phyloP scores from a whole-genome alignment of 2,329 filamentous ascomycete species.

The Cordyceps cicadae region DNA sequence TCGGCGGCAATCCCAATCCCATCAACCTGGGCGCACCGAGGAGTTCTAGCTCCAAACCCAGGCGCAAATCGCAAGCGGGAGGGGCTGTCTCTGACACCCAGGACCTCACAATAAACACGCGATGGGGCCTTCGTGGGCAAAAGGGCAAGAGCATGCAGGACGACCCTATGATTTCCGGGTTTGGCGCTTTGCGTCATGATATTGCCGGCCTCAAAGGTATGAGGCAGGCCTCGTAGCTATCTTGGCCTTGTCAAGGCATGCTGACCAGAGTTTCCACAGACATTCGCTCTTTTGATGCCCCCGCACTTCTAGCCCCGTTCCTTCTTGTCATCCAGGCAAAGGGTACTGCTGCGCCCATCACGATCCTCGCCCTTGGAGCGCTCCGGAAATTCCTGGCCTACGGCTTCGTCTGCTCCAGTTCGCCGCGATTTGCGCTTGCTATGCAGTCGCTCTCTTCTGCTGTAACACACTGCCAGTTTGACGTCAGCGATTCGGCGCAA shows the following conservation, averaged over 20 bases:
- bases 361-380: constrained; percentile 84
- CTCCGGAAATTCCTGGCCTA: constrained; percentile 97
- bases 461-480: constrained; percentile 95
- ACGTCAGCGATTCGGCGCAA: constrained; percentile 88
- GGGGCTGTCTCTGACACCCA: constrained; percentile 33
- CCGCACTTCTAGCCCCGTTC: constrained; percentile 83
- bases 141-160: constrained; percentile 97
- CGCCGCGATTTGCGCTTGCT: constrained; percentile 78
- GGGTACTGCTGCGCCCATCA: constrained; percentile 91
- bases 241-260: background rate
- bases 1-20: constrained; percentile 64
- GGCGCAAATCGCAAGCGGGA: constrained; percentile 33
- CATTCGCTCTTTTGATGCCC: constrained; percentile 80
- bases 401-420: constrained; percentile 75
- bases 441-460: constrained; percentile 94
- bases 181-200: constrained; percentile 81
- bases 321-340: constrained; percentile 94
- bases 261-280: constrained; percentile 41
- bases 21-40: constrained; percentile 44
- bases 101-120: constrained; percentile 59
- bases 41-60: constrained; percentile 31
- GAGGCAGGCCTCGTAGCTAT: constrained; percentile 10
- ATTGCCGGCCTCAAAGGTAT: constrained; percentile 75
- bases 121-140: constrained; percentile 91
- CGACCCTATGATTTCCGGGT: constrained; percentile 91